phyloP scores from a whole-genome alignment of 108 stramenopile species.

The Cylindrotheca closterium region DNA sequence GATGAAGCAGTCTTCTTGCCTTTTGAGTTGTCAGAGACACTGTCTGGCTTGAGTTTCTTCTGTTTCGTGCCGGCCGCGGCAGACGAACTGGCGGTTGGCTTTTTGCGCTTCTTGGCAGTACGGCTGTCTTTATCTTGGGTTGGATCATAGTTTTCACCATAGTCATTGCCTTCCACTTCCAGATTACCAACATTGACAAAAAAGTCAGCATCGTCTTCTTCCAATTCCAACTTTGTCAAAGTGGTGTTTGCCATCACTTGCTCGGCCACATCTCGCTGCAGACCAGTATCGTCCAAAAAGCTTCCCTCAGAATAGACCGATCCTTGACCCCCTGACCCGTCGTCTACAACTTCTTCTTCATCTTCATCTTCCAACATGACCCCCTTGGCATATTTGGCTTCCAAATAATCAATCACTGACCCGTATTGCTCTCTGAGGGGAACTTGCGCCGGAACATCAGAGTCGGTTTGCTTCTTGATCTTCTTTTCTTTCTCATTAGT shows the following conservation, averaged over 20 bases:
- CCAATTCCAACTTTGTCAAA: conserved; percentile 74
- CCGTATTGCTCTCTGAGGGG: conserved; percentile 58
- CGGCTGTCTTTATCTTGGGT: conserved; percentile 40
- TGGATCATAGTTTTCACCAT: conserved; percentile 63
- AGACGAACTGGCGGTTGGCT: neutral
- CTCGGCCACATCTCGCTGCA: conserved; percentile 72
- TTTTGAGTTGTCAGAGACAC: conserved; percentile 11
- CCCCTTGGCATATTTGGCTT: conserved; percentile 85
- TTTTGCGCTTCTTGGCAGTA: conserved; percentile 34
- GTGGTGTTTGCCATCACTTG: conserved; percentile 76
- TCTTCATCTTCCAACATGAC: conserved; percentile 57
- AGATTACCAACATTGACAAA: conserved; percentile 87
- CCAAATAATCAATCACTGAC: conserved; percentile 77
- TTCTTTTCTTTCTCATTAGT: conserved; percentile 21
- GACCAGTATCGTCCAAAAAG: conserved; percentile 77
- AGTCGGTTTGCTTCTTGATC: conserved; percentile 26
- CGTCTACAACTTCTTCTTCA: conserved; percentile 24
- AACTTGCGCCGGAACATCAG: conserved; percentile 23
- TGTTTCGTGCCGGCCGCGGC: conserved; percentile 1
- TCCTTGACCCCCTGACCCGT: conserved; percentile 59
- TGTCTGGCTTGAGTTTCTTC: conserved; percentile 10
- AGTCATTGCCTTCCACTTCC: conserved; percentile 78
- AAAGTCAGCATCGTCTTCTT: conserved; percentile 75
- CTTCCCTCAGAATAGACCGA: conserved; percentile 66
- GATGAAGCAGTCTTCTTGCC: conserved; percentile 16